Percentiles rank a stretch among this genome's conserved stretches.
Evolutionary conservation across 306 rosid genomes (phyloP).

Genomic region (Lotus japonicus): DNA sequence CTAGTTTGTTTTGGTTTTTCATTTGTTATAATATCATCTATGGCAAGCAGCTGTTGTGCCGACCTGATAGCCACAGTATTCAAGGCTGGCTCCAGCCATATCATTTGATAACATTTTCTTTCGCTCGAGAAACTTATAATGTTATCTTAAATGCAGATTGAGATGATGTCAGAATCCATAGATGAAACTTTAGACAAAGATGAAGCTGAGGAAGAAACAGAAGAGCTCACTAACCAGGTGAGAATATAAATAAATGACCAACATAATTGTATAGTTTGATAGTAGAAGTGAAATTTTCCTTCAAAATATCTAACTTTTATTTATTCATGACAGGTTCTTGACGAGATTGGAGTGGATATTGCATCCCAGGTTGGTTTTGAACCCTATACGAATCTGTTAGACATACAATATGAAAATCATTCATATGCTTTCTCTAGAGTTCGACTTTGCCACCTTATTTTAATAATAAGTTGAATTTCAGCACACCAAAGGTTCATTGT

Average conservation of each 20-base stretch:
- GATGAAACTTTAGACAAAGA: slow-evolving; percentile 97
- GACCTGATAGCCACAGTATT: no score
- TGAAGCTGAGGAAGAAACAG: slow-evolving; percentile 98
- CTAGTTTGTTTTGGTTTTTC: neutral
- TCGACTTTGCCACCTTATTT: no score
- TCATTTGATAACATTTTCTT: neutral
- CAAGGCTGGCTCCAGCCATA: neutral
- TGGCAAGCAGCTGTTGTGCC: neutral
- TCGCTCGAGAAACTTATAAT: neutral
- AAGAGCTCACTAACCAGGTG: slow-evolving; percentile 97
- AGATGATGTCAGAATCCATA: slow-evolving; percentile 97
- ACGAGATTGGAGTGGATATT: slow-evolving; percentile 97
- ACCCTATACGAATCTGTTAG: neutral
- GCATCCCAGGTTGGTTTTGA: slow-evolving; percentile 83
- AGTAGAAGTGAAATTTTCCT: neutral
- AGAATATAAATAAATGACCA: neutral
- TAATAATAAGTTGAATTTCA: no score
- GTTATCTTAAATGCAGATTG: slow-evolving; percentile 54
- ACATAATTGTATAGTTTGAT: slow-evolving; percentile 8
- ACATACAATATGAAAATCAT: neutral
- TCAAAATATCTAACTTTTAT: slow-evolving; percentile 6
- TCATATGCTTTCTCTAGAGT: neutral
- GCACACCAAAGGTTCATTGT: no score
- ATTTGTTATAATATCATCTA: neutral
- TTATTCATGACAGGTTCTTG: slow-evolving; percentile 67